These are phyloP conservation scores for Pestalotiopsis fici DNA, from an alignment of 2,329 filamentous ascomycete genomes.

Conservation along the genomic window DNA sequence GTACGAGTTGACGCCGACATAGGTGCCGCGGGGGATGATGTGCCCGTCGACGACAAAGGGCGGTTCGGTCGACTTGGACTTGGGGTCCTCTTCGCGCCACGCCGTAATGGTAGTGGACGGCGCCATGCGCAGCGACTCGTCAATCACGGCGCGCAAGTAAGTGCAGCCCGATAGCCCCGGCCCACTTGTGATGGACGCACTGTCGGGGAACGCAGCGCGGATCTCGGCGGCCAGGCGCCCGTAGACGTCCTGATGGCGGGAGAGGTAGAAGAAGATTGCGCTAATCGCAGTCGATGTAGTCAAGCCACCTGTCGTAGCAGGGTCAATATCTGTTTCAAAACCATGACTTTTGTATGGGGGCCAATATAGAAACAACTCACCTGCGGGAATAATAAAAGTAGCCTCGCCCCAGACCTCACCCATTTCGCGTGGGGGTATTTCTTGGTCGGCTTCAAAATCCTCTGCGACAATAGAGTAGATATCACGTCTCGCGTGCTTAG, in stretches of 20 bases:
- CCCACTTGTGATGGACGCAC: slow-evolving; percentile 22
- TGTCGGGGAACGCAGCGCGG: slow-evolving; percentile 31
- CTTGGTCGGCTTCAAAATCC: not conserved
- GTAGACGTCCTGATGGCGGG: slow-evolving; percentile 25
- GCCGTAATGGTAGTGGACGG: slow-evolving; percentile 38
- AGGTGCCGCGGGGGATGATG: slow-evolving; percentile 31
- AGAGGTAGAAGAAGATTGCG: slow-evolving; percentile 35
- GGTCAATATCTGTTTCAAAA: not conserved
- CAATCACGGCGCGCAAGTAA: slow-evolving; percentile 46
- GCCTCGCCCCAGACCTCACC: slow-evolving; percentile 11
- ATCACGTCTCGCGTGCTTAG: slow-evolving; percentile 16
- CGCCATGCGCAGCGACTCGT: slow-evolving; percentile 46
- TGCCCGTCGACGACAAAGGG: slow-evolving; percentile 20
- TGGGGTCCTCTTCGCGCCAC: slow-evolving; percentile 24
- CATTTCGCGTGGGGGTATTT: slow-evolving; percentile 8
- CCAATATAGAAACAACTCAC: not conserved
- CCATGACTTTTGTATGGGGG: not conserved
- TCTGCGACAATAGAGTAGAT: slow-evolving; percentile 12
- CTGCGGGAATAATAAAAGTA: slow-evolving; percentile 4
- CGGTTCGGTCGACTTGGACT: not conserved
- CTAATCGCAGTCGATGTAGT: slow-evolving; percentile 32
- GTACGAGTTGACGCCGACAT: slow-evolving; percentile 33
- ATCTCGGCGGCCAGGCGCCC: slow-evolving; percentile 29
- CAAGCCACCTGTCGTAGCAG: slow-evolving; percentile 16
- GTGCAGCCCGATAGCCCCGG: slow-evolving; percentile 31